Base-by-base conservation (phyloP, 306 rosid genomes). In the Dalbergia cochinchinensis region DNA sequence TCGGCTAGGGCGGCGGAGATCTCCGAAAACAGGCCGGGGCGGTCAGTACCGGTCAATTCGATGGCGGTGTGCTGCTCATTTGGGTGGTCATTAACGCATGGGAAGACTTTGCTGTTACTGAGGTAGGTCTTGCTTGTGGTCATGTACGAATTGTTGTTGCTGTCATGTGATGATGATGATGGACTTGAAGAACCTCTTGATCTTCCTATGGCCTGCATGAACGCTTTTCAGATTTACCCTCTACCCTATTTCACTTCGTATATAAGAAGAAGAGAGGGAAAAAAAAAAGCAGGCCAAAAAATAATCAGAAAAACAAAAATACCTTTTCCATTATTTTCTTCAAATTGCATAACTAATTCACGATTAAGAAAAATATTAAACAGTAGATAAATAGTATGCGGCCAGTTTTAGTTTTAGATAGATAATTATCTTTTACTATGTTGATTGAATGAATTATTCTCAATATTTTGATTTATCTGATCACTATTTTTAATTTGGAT, bases 1-100 rank as follows among this genome's bases (percentile, higher is more conserved):
- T 87, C 92, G 1, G 84, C 86, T 1, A 92, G 26, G 61, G 94
- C 88, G 0, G 92, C 92, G 0, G 91, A 86, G 65, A 90, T 88
- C 86, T 92, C 97, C 0, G 94, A 92, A 8, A 92, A 84, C 3
- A 92, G 75, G 45, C 94, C 94, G 0, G 92, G 97, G 4, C 84
- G 81, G 66, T 88, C 94, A 3, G 86, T 76, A 1, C 86, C 90
- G n/a, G 69, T 87, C 86, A 92, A 82, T 74, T 90, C 94, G 2
- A 87, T 90, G 64, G 92, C 71, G 0, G 94, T 88, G 70, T 81
- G 89, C 39, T 81, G 89, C 51, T 81, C 88, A 4, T 58, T 60
- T 3, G 57, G 71, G 31, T 59, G 58, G 63, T 77, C 57, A 69
- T 77, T 42, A 2, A 57, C 70, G 10, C 73, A 51, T 15, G 82